Base-by-base conservation (phyloP, 441 rosid species). In the Gossypium schwendimanii region DNA sequence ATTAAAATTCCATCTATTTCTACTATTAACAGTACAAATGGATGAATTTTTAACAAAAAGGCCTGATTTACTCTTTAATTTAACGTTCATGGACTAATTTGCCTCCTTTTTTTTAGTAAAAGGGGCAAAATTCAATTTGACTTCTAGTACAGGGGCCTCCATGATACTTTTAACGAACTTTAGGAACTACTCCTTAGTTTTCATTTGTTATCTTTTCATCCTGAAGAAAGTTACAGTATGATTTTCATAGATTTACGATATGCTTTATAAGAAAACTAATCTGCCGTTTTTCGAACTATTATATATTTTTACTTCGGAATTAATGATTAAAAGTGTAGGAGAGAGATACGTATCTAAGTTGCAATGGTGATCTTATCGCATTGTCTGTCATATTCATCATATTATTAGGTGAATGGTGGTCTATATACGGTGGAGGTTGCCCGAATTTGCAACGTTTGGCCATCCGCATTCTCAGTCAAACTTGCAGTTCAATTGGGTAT, bases 381-480 rank as follows among this genome's bases (percentile, higher is more conserved):
- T 45, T 50, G 15, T 68, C 72, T 80, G 69, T 78, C 39, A 23
- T 75, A 14, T 68, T 50, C 45, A 15, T 68, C 24, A 49, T 52
- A 10, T 52, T 31, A 52, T 52, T 75, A 95, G 99, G 86, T 78
- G 98, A 95, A 77, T 95, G 99, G 99, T 95, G 99, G 98, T 84
- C 90, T 70, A 86, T 96, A 3, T 93, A 90, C 73, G 98, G 95
- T 59, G 98, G 94, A 77, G 86, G 90, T 74, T 93, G 98, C 84
- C 91, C 93, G 52, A 90, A 93, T 81, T 84, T 95, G 87, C 81
- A 90, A 70, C 89, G 87, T 26, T 74, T 95, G 79, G 97, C 98
- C 0, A 73, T 82, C 66, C 94, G 95, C 5, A 85, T 95, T 67
- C 86, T 93, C 68, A 83, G 89, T 74, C 98, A 95, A 83, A 84